These are phyloP conservation scores for Calonectria multiphialidica DNA, from an alignment of 2,329 filamentous ascomycete species.

Conservation along the genomic window DNA sequence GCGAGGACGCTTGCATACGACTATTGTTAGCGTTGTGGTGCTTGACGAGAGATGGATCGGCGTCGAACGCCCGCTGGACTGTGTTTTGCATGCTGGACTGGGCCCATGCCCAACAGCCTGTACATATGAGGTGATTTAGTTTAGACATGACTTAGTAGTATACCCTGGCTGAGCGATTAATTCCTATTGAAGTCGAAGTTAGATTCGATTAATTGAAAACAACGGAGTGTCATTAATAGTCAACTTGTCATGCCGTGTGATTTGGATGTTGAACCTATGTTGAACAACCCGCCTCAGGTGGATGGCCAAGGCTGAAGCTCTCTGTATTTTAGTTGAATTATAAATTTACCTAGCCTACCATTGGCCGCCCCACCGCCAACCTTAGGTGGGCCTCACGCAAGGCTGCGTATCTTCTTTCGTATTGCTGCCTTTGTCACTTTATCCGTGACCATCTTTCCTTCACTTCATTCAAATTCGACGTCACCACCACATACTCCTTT, in stretches of 20 bases:
- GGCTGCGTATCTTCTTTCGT: constrained; percentile 31
- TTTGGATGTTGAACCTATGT: too few relatives aligned
- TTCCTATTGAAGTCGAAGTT: constrained; percentile 44
- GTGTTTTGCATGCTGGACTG: constrained; percentile 37
- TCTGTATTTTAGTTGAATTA: not conserved
- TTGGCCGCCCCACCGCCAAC: constrained; percentile 31
- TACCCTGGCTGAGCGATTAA: constrained; percentile 52
- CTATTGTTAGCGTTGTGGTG: constrained; percentile 29
- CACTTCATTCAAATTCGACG: not conserved
- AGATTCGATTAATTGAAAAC: constrained; percentile 38
- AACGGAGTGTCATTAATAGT: constrained; percentile 11
- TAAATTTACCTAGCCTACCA: constrained; percentile 20
- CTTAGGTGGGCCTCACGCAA: constrained; percentile 36
- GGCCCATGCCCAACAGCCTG: constrained; percentile 36
- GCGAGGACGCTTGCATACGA: constrained; percentile 37
- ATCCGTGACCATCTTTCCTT: constrained; percentile 31
- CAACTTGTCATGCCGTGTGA: not conserved
- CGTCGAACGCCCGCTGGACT: constrained; percentile 34
- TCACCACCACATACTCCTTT: not conserved
- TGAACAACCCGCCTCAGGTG: not conserved
- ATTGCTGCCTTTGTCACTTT: constrained; percentile 42
- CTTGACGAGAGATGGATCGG: constrained; percentile 33
- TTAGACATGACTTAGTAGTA: constrained; percentile 52
- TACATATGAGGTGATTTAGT: constrained; percentile 45
- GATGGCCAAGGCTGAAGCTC: not conserved